Conservation (phyloP, 129 eudicot genomes). For the Tanacetum coccineum region DNA sequence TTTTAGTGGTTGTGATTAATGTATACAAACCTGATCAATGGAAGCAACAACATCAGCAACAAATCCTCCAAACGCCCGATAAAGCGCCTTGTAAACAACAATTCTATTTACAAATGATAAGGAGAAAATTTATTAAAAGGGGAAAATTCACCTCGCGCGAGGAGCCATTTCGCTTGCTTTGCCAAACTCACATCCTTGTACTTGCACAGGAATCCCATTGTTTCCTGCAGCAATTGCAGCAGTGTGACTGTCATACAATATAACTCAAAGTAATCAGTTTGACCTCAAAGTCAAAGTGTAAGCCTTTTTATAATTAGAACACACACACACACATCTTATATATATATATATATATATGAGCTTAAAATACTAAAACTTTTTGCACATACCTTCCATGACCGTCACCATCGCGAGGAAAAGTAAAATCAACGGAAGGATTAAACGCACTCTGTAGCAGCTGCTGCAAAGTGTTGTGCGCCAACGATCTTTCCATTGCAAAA, state of each 20-base stretch:
- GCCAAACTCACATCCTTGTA: conserved; percentile 88
- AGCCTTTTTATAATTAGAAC: background rate
- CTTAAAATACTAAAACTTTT: too few species aligned
- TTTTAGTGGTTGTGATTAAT: too few species aligned
- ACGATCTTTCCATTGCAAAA: conserved; percentile 90
- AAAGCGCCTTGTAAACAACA: too few species aligned
- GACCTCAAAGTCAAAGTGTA: conserved; percentile 7
- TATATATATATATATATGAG: too few species aligned
- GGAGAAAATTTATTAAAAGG: too few species aligned
- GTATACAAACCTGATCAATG: too few species aligned
- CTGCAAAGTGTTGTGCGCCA: conserved; percentile 96
- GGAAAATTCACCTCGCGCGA: conserved; percentile 71
- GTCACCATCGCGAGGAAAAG: conserved; percentile 96
- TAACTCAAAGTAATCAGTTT: background rate
- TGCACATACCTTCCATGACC: conserved; percentile 78
- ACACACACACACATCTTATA: too few species aligned
- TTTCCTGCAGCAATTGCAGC: conserved; percentile 98
- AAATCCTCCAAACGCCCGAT: too few species aligned
- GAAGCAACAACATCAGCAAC: too few species aligned
- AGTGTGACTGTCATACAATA: conserved; percentile 61
- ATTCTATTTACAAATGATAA: too few species aligned
- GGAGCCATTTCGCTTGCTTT: conserved; percentile 99
- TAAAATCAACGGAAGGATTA: conserved; percentile 77
- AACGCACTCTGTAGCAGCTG: conserved; percentile 83
- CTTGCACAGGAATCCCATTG: conserved; percentile 89